Evolutionary conservation across 2,329 filamentous ascomycete genomes (phyloP), one percentile per base, ranked within the genome.

Genomic region (Xylaria sp.): DNA sequence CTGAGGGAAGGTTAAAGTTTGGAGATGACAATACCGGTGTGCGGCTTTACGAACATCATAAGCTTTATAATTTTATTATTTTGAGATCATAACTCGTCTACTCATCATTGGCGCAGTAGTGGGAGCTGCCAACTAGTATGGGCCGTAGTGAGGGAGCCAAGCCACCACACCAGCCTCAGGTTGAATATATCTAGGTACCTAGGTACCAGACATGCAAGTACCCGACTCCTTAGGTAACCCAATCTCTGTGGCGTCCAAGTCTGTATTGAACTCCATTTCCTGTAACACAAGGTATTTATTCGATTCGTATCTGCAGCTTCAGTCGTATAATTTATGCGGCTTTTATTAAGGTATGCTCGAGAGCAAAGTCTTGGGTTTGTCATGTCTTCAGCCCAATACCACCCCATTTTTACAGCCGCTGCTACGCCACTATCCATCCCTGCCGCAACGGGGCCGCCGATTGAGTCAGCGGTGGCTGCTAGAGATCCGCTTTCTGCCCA

Each of bases 381-480:
- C 50, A 57, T 29, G 15, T 20, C 42, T 36, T 33, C 44, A 36
- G 20, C 38, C 47, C 45, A 38, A 62, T 39, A 5, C 51, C 10
- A 38, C 33, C 54, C 55, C 7, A 11, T 27, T 29, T 33, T 25
- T 17, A n/a, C 38, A 20, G 39, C n/a, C n/a, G n/a, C n/a, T n/a
- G n/a, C 63, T 65, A 53, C 61, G 61, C 62, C 61, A 63, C 63
- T 57, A 49, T 39, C 51, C 17, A 36, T 33, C 59, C 56, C 44
- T 36, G 60, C 59, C 67, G 22, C 63, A 63, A 68, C 72, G 61
- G 59, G 57, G 67, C 69, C 72, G 65, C 75, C 75, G 75, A 71
- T 73, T 76, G 75, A 77, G 63, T 77, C 75, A 77, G 74, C 72
- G 63, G 53, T 7, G 47, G 44, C 31, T 55, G 51, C 27, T 10